These are phyloP conservation scores for Bothriochloa decipiens DNA, from an alignment of 176 grass and related monocot species.

Conservation along the genomic window DNA sequence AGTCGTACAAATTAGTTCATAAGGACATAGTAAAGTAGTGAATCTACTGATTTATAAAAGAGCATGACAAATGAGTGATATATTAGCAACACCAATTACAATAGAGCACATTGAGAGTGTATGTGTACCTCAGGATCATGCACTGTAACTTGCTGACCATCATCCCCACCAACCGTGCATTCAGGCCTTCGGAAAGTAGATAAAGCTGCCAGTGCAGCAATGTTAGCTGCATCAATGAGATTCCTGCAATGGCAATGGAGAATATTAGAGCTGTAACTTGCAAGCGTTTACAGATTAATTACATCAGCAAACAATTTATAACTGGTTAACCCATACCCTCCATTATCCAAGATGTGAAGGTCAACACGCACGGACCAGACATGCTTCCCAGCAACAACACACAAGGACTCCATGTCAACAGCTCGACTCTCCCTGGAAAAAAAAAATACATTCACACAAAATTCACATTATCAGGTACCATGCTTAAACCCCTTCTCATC, in stretches of 20 bases:
- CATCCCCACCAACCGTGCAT: constrained; percentile 78
- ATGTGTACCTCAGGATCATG: constrained; percentile 76
- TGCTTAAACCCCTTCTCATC: background rate
- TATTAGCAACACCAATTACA: background rate
- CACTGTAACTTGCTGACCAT: constrained; percentile 79
- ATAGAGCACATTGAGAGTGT: constrained; percentile 8
- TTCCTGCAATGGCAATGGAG: constrained; percentile 50
- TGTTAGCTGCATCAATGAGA: constrained; percentile 90
- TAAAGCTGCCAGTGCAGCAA: constrained; percentile 86
- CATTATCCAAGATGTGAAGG: constrained; percentile 98
- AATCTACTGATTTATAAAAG: background rate
- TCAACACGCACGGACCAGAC: constrained; percentile 89
- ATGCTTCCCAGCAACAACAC: constrained; percentile 85
- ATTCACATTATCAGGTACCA: constrained; percentile 16
- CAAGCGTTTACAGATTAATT: background rate
- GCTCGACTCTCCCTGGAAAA: constrained; percentile 81
- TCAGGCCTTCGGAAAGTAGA: constrained; percentile 84
- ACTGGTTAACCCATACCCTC: constrained; percentile 67
- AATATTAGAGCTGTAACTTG: background rate
- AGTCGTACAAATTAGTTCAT: background rate
- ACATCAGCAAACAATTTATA: constrained; percentile 16
- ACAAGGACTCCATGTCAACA: constrained; percentile 96
- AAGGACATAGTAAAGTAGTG: background rate
- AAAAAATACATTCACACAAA: background rate
- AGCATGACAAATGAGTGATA: background rate